Conservation (phyloP, 331 rosid species). For the Quercus lobata region DNA sequence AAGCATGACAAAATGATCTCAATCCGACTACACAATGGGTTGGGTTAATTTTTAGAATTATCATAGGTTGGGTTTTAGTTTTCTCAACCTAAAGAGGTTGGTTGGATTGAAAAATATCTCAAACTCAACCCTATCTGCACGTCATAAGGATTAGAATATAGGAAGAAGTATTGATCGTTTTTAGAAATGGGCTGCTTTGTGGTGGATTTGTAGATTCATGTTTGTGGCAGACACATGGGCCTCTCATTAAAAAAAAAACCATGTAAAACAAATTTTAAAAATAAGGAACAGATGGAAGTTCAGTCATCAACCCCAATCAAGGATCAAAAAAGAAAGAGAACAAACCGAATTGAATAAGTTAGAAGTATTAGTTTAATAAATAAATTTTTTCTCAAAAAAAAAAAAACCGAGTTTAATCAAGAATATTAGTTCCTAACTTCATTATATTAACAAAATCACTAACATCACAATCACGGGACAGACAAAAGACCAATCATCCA, state of each 20-base stretch:
- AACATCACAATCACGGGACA: background rate
- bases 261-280: background rate
- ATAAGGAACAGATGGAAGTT: background rate
- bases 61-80: no score
- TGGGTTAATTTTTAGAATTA: no score
- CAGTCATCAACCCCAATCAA: background rate
- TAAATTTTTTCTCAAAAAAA: no score
- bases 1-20: no score
- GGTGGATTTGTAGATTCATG: background rate
- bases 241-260: no score
- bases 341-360: background rate
- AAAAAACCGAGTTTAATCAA: background rate
- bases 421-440: background rate
- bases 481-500: conserved; percentile 2
- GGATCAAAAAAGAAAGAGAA: background rate
- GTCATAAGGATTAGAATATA: no score
- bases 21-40: no score
- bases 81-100: no score
- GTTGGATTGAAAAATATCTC: no score
- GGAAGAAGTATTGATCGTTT: no score
- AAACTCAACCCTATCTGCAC: no score
- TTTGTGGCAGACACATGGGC: background rate
- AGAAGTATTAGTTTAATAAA: background rate
- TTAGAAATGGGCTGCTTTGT: no score
- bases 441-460: background rate